A percentile compares a stretch with the other conserved stretches of the same genome.
These are phyloP conservation scores for Rusavskia elegans DNA, from an alignment of 495 filamentous ascomycete genomes.

Conservation along the genomic window DNA sequence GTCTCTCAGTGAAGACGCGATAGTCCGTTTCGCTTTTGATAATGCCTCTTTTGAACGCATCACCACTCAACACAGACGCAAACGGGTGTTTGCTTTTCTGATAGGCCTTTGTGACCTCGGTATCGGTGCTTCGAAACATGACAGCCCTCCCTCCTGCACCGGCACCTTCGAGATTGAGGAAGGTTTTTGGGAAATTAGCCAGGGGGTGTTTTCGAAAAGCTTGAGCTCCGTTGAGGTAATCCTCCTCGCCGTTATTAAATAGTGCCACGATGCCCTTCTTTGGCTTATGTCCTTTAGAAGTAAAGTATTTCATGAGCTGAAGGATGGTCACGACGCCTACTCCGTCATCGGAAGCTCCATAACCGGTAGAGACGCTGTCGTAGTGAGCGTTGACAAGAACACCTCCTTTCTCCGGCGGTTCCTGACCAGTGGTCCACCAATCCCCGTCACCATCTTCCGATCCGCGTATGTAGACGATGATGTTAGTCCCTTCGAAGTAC, in stretches of 20 bases:
- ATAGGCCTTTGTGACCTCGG: constrained; percentile 72
- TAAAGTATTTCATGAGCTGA: constrained; percentile 82
- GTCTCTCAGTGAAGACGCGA: constrained; percentile 60
- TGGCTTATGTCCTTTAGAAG: constrained; percentile 55
- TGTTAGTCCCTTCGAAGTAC: constrained; percentile 88
- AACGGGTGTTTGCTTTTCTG: constrained; percentile 56
- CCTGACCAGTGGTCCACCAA: constrained; percentile 43
- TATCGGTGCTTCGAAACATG: constrained; percentile 73
- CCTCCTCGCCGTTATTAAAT: constrained; percentile 93
- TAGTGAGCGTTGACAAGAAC: constrained; percentile 93
- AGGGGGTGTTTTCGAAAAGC: constrained; percentile 76
- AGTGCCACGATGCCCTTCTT: constrained; percentile 68
- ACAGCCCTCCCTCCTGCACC: constrained; percentile 83
- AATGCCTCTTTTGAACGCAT: constrained; percentile 66
- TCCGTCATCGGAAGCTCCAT: constrained; percentile 86
- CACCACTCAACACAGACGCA: constrained; percentile 61
- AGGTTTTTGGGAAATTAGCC: constrained; percentile 58
- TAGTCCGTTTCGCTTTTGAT: constrained; percentile 84
- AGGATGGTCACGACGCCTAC: constrained; percentile 74
- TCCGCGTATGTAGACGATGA: constrained; percentile 81
- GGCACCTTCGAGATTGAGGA: constrained; percentile 89
- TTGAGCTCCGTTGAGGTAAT: constrained; percentile 77
- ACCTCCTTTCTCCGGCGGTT: constrained; percentile 46
- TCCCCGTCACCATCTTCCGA: constrained; percentile 48
- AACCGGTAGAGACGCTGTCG: constrained; percentile 84